Conservation (phyloP, 2,329 filamentous ascomycete genomes). For the Cercospora sp. region DNA sequence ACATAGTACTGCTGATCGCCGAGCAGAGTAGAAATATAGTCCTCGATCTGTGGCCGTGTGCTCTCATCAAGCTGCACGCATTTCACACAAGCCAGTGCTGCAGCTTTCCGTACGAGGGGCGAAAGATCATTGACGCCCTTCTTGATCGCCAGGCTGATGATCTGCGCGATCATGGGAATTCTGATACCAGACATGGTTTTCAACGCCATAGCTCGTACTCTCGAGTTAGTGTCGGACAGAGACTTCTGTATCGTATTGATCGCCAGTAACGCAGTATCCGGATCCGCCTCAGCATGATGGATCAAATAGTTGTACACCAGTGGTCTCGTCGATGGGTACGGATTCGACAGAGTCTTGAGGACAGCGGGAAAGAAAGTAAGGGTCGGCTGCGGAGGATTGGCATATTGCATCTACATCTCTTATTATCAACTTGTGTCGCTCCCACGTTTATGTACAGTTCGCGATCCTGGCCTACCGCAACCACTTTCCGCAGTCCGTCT, state of each 20-base stretch:
- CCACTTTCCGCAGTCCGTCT: slow-evolving; percentile 84
- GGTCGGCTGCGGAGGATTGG: slow-evolving; percentile 81
- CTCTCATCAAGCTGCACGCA: slow-evolving; percentile 88
- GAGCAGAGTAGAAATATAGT: slow-evolving; percentile 74
- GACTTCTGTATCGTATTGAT: slow-evolving; percentile 99
- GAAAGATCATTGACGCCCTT: slow-evolving; percentile 93
- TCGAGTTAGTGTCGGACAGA: slow-evolving; percentile 85
- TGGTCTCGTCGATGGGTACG: slow-evolving; percentile 94
- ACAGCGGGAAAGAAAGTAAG: slow-evolving; percentile 95
- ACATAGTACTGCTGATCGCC: slow-evolving; percentile 95
- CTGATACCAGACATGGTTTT: slow-evolving; percentile 96
- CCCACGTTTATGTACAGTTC: background rate
- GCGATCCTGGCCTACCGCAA: slow-evolving; percentile 63
- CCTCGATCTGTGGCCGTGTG: slow-evolving; percentile 79
- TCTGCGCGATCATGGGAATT: slow-evolving; percentile 97
- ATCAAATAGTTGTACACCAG: slow-evolving; percentile 98
- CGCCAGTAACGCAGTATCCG: slow-evolving; percentile 89
- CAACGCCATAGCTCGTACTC: slow-evolving; percentile 85
- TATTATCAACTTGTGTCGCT: slow-evolving; percentile 19
- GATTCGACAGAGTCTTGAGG: slow-evolving; percentile 94
- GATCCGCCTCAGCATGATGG: slow-evolving; percentile 93
- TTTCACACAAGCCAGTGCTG: slow-evolving; percentile 91
- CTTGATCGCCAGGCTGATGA: slow-evolving; percentile 93
- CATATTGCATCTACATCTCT: slow-evolving; percentile 81
- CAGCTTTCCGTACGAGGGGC: slow-evolving; percentile 86